These are phyloP conservation scores for Circinella minor DNA, from an alignment of 371 early-diverging fungal genomes.

Conservation along the genomic window DNA sequence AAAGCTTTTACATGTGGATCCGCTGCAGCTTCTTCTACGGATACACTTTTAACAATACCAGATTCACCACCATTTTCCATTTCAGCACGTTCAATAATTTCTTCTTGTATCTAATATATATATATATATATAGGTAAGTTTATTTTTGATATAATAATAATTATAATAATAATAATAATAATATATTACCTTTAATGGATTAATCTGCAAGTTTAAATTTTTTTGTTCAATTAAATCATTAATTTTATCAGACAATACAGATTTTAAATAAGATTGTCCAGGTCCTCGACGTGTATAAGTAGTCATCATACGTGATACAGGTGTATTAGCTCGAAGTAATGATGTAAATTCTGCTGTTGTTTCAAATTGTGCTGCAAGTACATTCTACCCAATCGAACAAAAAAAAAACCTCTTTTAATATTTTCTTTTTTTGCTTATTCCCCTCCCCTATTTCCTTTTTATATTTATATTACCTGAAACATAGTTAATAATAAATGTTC, in stretches of 20 bases:
- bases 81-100: conserved; percentile 75
- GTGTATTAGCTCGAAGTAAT: conserved; percentile 92
- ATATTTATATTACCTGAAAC: conserved; percentile 79
- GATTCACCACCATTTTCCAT: conserved; percentile 67
- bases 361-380: conserved; percentile 92
- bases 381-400: too few relatives aligned
- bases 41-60: conserved; percentile 73
- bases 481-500: conserved; percentile 93
- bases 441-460: too few relatives aligned
- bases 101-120: conserved; percentile 79
- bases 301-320: conserved; percentile 97
- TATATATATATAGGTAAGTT: too few relatives aligned
- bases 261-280: conserved; percentile 93
- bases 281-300: conserved; percentile 94
- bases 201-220: conserved; percentile 85
- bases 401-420: not conserved
- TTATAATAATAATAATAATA: too few relatives aligned
- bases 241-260: conserved; percentile 82
- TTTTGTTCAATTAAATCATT: conserved; percentile 76
- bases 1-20: conserved; percentile 83
- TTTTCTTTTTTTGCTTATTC: too few relatives aligned
- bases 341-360: conserved; percentile 87
- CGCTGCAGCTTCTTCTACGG: conserved; percentile 79
- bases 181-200: conserved; percentile 84
- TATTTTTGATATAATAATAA: too few relatives aligned